Conservation (phyloP, 2,329 filamentous ascomycete species). For the Aspergillus ibericus region DNA sequence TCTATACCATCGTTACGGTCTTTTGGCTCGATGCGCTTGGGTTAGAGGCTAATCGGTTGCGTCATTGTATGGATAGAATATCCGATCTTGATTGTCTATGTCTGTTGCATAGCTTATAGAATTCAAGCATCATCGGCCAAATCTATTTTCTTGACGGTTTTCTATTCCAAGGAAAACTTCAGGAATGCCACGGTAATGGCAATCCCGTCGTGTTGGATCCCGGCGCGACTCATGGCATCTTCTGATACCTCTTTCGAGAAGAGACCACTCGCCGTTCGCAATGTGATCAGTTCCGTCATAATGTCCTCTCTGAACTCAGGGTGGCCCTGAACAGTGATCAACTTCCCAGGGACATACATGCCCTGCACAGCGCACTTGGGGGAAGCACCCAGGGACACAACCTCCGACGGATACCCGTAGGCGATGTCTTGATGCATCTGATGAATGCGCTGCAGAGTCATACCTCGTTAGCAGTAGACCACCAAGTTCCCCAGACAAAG, state of each 20-base stretch:
- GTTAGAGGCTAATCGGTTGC: neutral
- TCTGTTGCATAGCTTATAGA: neutral
- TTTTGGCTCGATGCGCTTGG: neutral
- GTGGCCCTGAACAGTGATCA: constrained; percentile 81
- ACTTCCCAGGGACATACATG: constrained; percentile 66
- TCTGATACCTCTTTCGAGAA: constrained; percentile 68
- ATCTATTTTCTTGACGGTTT: neutral
- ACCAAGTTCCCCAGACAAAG: neutral
- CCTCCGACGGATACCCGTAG: constrained; percentile 60
- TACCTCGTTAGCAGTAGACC: neutral
- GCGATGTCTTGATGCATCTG: constrained; percentile 87
- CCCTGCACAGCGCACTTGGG: constrained; percentile 72
- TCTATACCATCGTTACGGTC: neutral
- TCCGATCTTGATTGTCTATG: neutral
- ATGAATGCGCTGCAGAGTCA: constrained; percentile 53
- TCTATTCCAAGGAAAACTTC: constrained; percentile 58
- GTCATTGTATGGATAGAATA: neutral
- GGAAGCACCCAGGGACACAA: constrained; percentile 65
- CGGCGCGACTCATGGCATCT: constrained; percentile 67
- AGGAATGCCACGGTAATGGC: constrained; percentile 72
- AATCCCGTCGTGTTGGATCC: constrained; percentile 75
- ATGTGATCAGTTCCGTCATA: constrained; percentile 65
- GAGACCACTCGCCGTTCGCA: constrained; percentile 65
- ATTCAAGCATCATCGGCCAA: too few species aligned
- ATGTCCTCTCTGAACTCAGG: constrained; percentile 78